These are phyloP conservation scores for Sphagnum magellanicum DNA, from an alignment of 228 moss, liverwort and hornwort genomes.

Conservation along the genomic window DNA sequence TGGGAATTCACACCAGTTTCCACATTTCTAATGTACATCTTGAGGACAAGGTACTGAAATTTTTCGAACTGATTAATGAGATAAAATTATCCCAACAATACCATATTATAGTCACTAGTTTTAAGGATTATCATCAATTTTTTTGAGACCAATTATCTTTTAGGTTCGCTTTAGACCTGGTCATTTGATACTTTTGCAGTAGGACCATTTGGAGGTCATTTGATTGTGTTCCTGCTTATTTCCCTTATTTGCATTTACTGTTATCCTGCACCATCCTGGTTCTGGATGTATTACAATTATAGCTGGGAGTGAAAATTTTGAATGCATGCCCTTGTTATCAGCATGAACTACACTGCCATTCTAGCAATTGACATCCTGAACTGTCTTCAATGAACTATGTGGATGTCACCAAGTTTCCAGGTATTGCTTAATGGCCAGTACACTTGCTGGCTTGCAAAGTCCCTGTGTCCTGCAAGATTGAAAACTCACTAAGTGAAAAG, in stretches of 20 bases:
- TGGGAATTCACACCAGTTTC: conserved; percentile 75
- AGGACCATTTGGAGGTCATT: too few relatives aligned
- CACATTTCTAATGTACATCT: conserved; percentile 68
- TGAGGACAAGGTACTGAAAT: conserved; percentile 60
- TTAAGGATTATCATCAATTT: background rate
- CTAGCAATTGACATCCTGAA: conserved; percentile 57
- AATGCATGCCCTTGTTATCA: conserved; percentile 72
- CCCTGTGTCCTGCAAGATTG: too few relatives aligned
- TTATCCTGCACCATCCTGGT: background rate
- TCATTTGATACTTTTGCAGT: too few relatives aligned
- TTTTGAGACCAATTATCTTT: background rate
- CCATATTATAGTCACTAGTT: background rate
- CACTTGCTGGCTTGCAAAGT: background rate
- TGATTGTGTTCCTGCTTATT: background rate
- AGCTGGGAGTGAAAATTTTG: conserved; percentile 66
- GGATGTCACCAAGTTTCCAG: conserved; percentile 83
- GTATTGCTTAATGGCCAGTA: conserved; percentile 81
- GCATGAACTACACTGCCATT: conserved; percentile 68
- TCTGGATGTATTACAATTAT: conserved; percentile 22
- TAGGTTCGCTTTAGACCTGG: too few relatives aligned
- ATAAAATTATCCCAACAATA: too few relatives aligned
- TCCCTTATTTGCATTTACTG: background rate
- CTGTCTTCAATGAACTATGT: conserved; percentile 67
- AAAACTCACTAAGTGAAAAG: too few relatives aligned
- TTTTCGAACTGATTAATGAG: background rate